Percentiles rank a stretch among this genome's conserved stretches.
phyloP scores from a whole-genome alignment of 148 eudicot species.

The Beta vulgaris region DNA sequence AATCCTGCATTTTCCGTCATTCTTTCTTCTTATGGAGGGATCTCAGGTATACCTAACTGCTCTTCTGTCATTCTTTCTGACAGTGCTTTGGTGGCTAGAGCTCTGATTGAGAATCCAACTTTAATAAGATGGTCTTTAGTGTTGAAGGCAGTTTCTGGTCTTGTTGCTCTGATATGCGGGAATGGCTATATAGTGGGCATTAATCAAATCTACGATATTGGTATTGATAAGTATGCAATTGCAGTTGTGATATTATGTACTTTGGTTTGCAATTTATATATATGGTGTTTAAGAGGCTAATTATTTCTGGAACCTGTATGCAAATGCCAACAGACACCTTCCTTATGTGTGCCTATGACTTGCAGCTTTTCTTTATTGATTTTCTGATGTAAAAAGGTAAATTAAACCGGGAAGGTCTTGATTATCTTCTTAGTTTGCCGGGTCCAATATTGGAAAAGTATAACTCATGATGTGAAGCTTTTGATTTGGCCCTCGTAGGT shows the following conservation, averaged over 20 bases:
- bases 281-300: background rate
- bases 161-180: conserved; percentile 87
- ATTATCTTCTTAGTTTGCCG: conserved; percentile 1
- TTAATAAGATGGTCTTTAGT: conserved; percentile 85
- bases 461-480: conserved; percentile 1
- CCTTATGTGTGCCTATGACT: conserved; percentile 9
- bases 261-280: background rate
- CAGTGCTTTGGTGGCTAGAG: conserved; percentile 91
- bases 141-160: conserved; percentile 82
- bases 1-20: conserved; percentile 2
- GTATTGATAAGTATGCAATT: conserved; percentile 91
- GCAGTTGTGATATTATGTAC: conserved; percentile 16
- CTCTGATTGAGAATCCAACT: conserved; percentile 80
- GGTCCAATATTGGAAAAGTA: background rate
- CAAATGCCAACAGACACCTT: background rate
- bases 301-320: background rate
- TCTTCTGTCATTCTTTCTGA: conserved; percentile 27
- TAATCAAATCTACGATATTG: conserved; percentile 99
- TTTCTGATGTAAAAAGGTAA: background rate
- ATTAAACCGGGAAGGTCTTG: background rate
- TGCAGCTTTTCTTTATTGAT: background rate
- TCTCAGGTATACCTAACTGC: conserved; percentile 12
- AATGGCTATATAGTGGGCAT: conserved; percentile 98
- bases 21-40: background rate
- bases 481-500: background rate